phyloP scores from a whole-genome alignment of 257 asterid species.

The Anisodus tanguticus region DNA sequence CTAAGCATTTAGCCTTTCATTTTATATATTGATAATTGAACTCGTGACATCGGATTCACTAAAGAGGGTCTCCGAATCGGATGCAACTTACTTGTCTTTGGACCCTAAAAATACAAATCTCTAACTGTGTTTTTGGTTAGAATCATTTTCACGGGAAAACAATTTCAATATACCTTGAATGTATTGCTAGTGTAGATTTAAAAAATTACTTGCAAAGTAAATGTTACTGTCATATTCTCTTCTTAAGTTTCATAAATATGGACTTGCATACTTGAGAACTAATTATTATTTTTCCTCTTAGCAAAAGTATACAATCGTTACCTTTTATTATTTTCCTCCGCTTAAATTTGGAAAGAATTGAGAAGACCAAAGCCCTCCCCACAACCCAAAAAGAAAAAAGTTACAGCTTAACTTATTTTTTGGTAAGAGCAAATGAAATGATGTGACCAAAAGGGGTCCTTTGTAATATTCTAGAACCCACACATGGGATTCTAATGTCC shows the following conservation, averaged over 20 bases:
- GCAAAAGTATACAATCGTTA: background rate
- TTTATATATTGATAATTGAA: no score
- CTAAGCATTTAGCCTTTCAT: no score
- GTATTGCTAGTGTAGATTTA: no score
- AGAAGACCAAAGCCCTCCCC: background rate
- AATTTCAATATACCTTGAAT: no score
- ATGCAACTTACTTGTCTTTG: no score
- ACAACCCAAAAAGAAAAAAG: background rate
- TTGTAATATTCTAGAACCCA: conserved; percentile 16
- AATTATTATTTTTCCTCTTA: background rate
- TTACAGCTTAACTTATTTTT: background rate
- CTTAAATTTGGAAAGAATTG: background rate
- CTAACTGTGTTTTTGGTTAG: no score
- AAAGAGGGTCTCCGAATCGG: no score
- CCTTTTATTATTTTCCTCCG: background rate
- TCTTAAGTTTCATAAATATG: background rate
- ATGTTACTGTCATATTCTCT: background rate
- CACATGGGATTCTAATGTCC: background rate
- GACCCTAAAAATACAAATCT: no score
- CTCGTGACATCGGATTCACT: no score
- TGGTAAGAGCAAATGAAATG: background rate
- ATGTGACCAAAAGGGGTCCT: background rate
- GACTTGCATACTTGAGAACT: conserved; percentile 8
- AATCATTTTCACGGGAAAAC: no score
- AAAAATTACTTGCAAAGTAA: background rate